Base-by-base conservation (phyloP, 2,329 filamentous ascomycete species). In the Cercospora berteroae region DNA sequence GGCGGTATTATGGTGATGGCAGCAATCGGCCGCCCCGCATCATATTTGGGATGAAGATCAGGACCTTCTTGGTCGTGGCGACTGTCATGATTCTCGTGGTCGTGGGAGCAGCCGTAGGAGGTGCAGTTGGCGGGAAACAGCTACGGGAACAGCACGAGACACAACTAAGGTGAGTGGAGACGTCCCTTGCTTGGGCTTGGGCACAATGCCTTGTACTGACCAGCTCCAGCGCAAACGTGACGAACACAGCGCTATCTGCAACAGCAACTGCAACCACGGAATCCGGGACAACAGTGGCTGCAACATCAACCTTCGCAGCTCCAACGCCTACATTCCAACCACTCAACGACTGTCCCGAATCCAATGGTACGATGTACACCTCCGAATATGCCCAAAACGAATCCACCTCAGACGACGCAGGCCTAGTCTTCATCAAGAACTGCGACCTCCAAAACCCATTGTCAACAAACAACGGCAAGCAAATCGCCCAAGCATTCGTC, bases 11-110 rank as follows among this genome's bases (percentile, higher is more conserved):
- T 44, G 71, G 70, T 48, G 70, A 65, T n/a, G 72, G 70, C 67
- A 70, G 73, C 70, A 75, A 74, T 67, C 72, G 72, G 44, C 77
- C 77, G 63, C 77, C 77, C 23, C 70, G 75, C n/a, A 79, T 79
- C 70, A 78, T 79, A 66, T 79, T 79, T 70, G 77, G 77, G 16
- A 79, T 79, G 77, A 79, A 79, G 64, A 68, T 78, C 33, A 68
- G 72, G 36, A 78, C 76, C 0, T 79, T 79, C 64, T 64, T 78
- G 67, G 23, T 79, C 7, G 77, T 79, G 2, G 73, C 75, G 13
- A 44, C 71, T 25, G 67, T 77, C 16, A 75, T 79, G 67, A 64
- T 73, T 2, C 67, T 75, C 33, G 69, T 79, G 23, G 69, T 79
- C 1, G 73, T 78, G 7, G 77, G 77, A 8, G 77, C 77, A n/a